Evolutionary conservation across 495 filamentous ascomycete species (phyloP).

Genomic region (Amniculicola lignicola): DNA sequence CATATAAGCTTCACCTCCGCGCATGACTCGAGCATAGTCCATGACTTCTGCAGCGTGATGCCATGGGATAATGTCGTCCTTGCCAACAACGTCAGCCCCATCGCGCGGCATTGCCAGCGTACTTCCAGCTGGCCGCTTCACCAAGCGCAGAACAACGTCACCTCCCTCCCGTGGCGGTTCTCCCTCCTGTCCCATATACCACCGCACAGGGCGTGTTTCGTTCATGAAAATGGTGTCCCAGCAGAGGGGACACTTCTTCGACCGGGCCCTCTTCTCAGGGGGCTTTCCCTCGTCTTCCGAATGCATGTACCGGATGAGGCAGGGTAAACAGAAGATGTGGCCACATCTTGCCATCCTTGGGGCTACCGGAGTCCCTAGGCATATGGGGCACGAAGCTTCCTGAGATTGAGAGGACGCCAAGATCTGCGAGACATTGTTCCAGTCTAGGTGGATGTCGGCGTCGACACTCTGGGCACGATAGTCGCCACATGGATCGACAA

Average conservation of each 20-base stretch:
- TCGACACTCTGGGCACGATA: constrained; percentile 79
- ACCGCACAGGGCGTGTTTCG: constrained; percentile 86
- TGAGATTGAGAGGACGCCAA: constrained; percentile 88
- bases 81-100: constrained; percentile 64
- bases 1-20: constrained; percentile 89
- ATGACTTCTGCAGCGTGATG: constrained; percentile 88
- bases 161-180: constrained; percentile 74
- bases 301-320: constrained; percentile 94
- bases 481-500: constrained; percentile 77
- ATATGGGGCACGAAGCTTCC: constrained; percentile 85
- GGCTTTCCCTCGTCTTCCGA: constrained; percentile 64
- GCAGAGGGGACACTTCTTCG: constrained; percentile 96
- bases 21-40: constrained; percentile 95
- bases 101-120: constrained; percentile 86
- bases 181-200: constrained; percentile 86
- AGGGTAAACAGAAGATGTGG: constrained; percentile 94
- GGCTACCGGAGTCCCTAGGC: constrained; percentile 83
- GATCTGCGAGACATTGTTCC: constrained; percentile 86
- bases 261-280: constrained; percentile 70
- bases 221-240: constrained; percentile 83
- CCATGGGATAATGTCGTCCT: constrained; percentile 82
- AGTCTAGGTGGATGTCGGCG: constrained; percentile 87
- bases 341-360: constrained; percentile 97
- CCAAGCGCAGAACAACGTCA: constrained; percentile 82
- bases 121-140: constrained; percentile 72